These are phyloP conservation scores for Termitomyces sp. DNA, from an alignment of 768 basidiomycete species.

Conservation along the genomic window DNA sequence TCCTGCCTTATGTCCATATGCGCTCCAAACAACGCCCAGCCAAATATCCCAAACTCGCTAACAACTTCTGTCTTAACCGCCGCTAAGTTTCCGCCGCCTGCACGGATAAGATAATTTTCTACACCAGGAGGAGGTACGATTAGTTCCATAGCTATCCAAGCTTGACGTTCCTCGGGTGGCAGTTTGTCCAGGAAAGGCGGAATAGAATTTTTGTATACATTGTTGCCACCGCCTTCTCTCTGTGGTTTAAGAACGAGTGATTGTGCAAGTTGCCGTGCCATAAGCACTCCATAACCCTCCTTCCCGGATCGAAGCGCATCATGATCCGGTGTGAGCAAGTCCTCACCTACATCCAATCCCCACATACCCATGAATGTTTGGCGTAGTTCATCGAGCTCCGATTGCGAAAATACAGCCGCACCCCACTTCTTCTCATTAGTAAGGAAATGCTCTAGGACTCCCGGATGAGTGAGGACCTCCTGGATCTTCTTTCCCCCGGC, in stretches of 20 bases:
- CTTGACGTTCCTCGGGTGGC: slow-evolving; percentile 55
- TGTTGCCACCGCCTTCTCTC: slow-evolving; percentile 97
- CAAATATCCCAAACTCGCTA: slow-evolving; percentile 90
- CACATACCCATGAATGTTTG: slow-evolving; percentile 87
- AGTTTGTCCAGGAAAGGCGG: slow-evolving; percentile 68
- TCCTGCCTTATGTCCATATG: slow-evolving; percentile 45
- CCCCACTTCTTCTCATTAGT: slow-evolving; percentile 31
- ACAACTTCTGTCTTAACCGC: slow-evolving; percentile 64
- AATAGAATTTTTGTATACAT: slow-evolving; percentile 83
- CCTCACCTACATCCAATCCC: slow-evolving; percentile 56
- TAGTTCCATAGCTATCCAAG: slow-evolving; percentile 96
- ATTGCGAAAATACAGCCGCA: slow-evolving; percentile 21
- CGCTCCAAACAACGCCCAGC: slow-evolving; percentile 74
- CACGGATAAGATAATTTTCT: slow-evolving; percentile 72
- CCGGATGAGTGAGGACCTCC: slow-evolving; percentile 72
- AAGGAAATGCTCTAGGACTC: slow-evolving; percentile 72
- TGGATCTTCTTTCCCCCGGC: slow-evolving; percentile 96
- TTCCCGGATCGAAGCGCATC: slow-evolving; percentile 18
- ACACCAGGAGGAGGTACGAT: slow-evolving; percentile 71
- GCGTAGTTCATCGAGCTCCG: slow-evolving; percentile 50
- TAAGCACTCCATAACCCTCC: slow-evolving; percentile 37
- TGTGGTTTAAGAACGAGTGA: slow-evolving; percentile 91
- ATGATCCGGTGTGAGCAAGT: slow-evolving; percentile 25
- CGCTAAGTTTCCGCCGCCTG: slow-evolving; percentile 42
- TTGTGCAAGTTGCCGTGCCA: slow-evolving; percentile 43